Base-by-base conservation (phyloP, 2,329 filamentous ascomycete genomes). In the Tolypocladium tropicale region DNA sequence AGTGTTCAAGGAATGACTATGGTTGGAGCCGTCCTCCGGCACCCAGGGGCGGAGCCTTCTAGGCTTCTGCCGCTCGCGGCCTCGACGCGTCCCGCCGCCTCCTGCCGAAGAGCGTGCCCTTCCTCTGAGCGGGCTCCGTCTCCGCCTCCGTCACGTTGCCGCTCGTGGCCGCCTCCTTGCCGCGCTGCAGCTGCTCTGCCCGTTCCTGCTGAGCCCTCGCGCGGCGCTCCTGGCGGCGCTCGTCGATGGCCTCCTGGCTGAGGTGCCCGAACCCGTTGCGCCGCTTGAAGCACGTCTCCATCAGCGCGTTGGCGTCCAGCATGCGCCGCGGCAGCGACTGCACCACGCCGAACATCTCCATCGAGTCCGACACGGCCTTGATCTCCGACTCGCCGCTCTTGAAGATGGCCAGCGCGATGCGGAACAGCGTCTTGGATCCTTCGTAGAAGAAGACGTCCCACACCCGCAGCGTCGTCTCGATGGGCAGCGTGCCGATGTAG, bases 391-490 rank as follows among this genome's bases (percentile, higher is more conserved):
- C 91, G 60, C 89, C 90, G 1, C 88, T 77, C 72, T 96, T 96
- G 80, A 97, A 96, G 58, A 96, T 88, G 34, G 90, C 86, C 46
- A 97, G 76, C 0, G 93, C 90, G 57, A 96, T 89, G 52, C 92
- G 89, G 75, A 96, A 97, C 7, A 97, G 81, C 0, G 91, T 96
- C 70, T 94, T 95, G 52, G 88, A 91, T 4, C 93, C 93, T 71
- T 97, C 93, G 70, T 95, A 96, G 70, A 96, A 95, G 67, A 97
- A 92, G 1, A 90, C 84, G 64, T 97, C 93, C 93, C 93, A 97
- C 1, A 96, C 90, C 9, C 93, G 87, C 21, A 96, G 80, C 0
- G 92, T 93, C 21, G 88, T 90, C 73, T 97, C 93, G 59, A 95
- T 91, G 2, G 93, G 93, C 21, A 97, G 76, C 0, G 90, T 95